Evolutionary conservation across 805 yeast species (phyloP), one percentile per base, ranked within the genome.

Genomic region (Wickerhamomyces queroliae): DNA sequence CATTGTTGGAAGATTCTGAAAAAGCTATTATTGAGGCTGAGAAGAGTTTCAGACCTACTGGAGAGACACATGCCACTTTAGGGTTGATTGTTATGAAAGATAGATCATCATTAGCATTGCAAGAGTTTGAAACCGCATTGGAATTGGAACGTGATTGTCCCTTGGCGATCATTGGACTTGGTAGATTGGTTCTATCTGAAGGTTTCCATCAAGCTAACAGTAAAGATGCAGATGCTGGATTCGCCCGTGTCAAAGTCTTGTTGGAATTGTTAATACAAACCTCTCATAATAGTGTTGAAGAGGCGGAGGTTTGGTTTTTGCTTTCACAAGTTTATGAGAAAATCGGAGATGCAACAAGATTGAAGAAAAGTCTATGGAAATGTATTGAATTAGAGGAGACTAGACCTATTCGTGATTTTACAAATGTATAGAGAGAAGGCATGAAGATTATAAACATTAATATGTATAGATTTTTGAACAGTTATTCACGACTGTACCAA

Each of bases 1-100:
- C 74, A 1, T 58, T 74, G 29, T 46, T 63, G 1, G 69, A 64
- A 3, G 95, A 87, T 38, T 78, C 90, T 1, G 79, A 78, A 49
- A 78, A 74, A 42, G 82, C 95, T 35, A 70, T 88, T 5, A 69
- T 72, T 7, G 96, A 88, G 58, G 87, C 95, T 1, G 81, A 74
- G 41, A 59, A 67, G 2, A 66, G 70, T 3, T 62, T 52, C 37
- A 64, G 65, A 25, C 70, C 75, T 11, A 73, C 69, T 27, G 61
- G 67, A 22, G 68, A 66, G 37, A 75, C 83, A 0, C 72, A 64
- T 38, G 68, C 78, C 7, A 62, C 72, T 3, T 56, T 71, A 15
- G 65, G 64, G 17, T 49, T 67, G 19, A 55, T 71, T 20, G 71
- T 69, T 37, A 54, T 70, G 26, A 35, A 41, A 11, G 22, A 39